Conservation (phyloP, 2,329 filamentous ascomycete species). For the Endocalyx cinctus region DNA sequence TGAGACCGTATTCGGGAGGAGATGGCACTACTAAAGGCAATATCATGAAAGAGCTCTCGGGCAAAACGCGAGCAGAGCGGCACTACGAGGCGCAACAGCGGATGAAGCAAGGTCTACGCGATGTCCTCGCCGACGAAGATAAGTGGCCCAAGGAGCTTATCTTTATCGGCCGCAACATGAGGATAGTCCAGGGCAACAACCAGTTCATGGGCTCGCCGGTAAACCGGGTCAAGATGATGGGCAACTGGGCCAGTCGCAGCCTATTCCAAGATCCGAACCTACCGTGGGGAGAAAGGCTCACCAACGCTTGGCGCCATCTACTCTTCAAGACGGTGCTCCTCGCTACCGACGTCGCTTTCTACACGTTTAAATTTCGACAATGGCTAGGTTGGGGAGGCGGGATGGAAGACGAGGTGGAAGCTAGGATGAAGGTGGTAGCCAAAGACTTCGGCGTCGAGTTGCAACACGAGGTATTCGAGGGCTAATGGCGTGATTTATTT, state of each 20-base stretch:
- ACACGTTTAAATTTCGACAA: slow-evolving; percentile 73
- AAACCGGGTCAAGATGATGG: slow-evolving; percentile 91
- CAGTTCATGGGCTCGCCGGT: slow-evolving; percentile 86
- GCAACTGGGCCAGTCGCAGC: slow-evolving; percentile 80
- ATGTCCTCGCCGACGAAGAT: slow-evolving; percentile 76
- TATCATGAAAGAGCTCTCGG: slow-evolving; percentile 61
- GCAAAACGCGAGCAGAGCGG: slow-evolving; percentile 60
- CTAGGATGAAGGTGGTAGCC: slow-evolving; percentile 79
- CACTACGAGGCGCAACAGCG: slow-evolving; percentile 86
- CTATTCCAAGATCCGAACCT: slow-evolving; percentile 71
- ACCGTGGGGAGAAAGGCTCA: slow-evolving; percentile 55
- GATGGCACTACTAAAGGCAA: slow-evolving; percentile 61
- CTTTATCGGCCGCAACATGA: slow-evolving; percentile 86
- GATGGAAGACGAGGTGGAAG: slow-evolving; percentile 93
- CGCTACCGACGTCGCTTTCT: slow-evolving; percentile 76
- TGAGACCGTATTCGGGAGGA: slow-evolving; percentile 87
- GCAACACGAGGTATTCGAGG: slow-evolving; percentile 84
- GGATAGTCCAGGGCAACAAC: slow-evolving; percentile 91
- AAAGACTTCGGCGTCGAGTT: slow-evolving; percentile 89
- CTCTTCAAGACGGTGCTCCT: slow-evolving; percentile 77
- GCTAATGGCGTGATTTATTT: slow-evolving; percentile 39
- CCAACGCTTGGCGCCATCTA: slow-evolving; percentile 70
- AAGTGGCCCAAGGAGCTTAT: slow-evolving; percentile 89
- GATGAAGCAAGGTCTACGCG: slow-evolving; percentile 64
- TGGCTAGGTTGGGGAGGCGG: slow-evolving; percentile 71